Evolutionary conservation across 2,329 filamentous ascomycete genomes (phyloP), one percentile per base, ranked within the genome.

Genomic region (Sordariomycetes sp.): DNA sequence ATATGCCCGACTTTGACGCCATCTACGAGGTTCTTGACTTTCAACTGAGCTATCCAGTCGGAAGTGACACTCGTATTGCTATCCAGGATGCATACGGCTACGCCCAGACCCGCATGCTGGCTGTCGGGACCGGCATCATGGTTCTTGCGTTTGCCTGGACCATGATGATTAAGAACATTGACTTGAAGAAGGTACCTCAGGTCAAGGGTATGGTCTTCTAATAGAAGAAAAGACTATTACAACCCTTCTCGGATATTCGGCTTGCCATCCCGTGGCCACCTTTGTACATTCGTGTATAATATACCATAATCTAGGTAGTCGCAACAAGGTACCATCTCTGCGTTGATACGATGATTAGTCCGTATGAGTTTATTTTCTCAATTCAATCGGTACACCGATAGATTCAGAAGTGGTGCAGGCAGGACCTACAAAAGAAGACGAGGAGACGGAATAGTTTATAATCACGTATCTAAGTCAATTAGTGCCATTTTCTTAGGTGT

Each of bases 31-130:
- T 76, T 61, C 61, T 85, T 42, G 67, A 67, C 1, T 72, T 70
- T 8, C 82, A 85, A 61, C 65, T 81, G 1, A 67, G 65, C 55
- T 82, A 80, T 61, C 67, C 70, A 0, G 62, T 72, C 7, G 78
- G 77, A 1, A 72, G 63, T 10, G 66, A 70, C 0, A 69, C 69
- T 12, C 66, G 80, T 1, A 57, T 70, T 15, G 82, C 74, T 0
- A 85, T 86, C 62, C 81, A 84, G 63, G 64, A 71, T 8, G 77
- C 82, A 0, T 86, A 86, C 60, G 75, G 70, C 1, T 76, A 76
- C 58, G 73, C 75, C 0, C 76, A 79, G 67, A 69, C 70, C 39
- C 65, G 70, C n/a, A 76, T 80, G 74, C 64, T 79, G 34, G 65
- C 66, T n/a, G 67, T 67, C 0, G 69, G 68, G 5, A 67, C 65